Evolutionary conservation across 306 rosid genomes (phyloP).

Genomic region (Corylus americana): DNA sequence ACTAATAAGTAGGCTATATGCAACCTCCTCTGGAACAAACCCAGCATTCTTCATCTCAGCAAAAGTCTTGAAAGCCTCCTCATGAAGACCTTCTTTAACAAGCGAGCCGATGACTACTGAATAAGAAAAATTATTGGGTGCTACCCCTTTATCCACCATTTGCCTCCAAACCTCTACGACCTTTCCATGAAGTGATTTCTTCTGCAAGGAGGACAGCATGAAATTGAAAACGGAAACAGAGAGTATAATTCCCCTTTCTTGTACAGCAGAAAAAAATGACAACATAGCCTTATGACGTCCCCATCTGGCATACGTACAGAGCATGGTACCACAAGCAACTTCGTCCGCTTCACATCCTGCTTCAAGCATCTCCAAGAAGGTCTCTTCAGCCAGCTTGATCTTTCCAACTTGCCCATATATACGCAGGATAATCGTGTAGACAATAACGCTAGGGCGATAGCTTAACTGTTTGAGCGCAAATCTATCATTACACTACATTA

Average conservation of each 20-base stretch:
- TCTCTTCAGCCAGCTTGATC: constrained; percentile 78
- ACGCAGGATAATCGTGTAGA: constrained; percentile 80
- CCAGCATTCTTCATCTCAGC: constrained; percentile 59
- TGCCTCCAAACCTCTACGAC: constrained; percentile 72
- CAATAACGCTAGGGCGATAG: constrained; percentile 82
- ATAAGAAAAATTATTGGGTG: constrained; percentile 65
- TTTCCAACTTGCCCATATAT: constrained; percentile 87
- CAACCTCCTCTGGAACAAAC: constrained; percentile 75
- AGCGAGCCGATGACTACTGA: constrained; percentile 72
- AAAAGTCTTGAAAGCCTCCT: constrained; percentile 66
- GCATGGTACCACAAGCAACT: constrained; percentile 95
- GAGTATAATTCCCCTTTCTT: constrained; percentile 57
- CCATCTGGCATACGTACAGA: constrained; percentile 96
- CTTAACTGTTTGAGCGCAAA: constrained; percentile 75
- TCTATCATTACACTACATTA: constrained; percentile 54
- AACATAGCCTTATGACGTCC: constrained; percentile 89
- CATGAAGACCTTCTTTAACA: constrained; percentile 53
- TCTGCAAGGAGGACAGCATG: constrained; percentile 95
- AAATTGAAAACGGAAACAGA: constrained; percentile 83
- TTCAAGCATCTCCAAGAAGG: constrained; percentile 96
- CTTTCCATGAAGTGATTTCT: constrained; percentile 72
- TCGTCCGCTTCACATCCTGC: constrained; percentile 85
- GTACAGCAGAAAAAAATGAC: constrained; percentile 80
- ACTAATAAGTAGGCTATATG: constrained; percentile 73
- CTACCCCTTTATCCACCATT: constrained; percentile 56